These are phyloP conservation scores for Nitzschia sp. DNA, from an alignment of 108 stramenopile species.

Conservation along the genomic window DNA sequence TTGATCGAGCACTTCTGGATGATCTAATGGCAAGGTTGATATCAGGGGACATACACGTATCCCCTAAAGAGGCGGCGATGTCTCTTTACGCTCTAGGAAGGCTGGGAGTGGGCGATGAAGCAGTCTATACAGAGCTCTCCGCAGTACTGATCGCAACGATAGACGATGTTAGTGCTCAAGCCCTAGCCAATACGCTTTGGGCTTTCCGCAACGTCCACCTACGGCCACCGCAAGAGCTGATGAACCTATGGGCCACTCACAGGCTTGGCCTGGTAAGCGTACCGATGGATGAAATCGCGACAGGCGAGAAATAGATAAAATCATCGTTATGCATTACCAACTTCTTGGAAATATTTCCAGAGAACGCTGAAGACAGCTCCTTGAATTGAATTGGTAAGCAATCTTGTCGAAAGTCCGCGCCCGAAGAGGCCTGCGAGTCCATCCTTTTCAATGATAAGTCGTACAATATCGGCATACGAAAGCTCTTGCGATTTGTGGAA, in stretches of 20 bases:
- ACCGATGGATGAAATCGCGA: too few relatives aligned
- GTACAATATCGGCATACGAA: slow-evolving; percentile 66
- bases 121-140: slow-evolving; percentile 48
- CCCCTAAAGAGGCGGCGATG: slow-evolving; percentile 60
- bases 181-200: slow-evolving; percentile 72
- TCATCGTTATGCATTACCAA: slow-evolving; percentile 4
- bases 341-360: slow-evolving; percentile 80
- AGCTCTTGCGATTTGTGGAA: slow-evolving; percentile 41
- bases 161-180: slow-evolving; percentile 57
- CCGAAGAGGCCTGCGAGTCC: slow-evolving; percentile 74
- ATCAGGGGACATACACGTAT: slow-evolving; percentile 15
- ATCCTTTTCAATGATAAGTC: slow-evolving; percentile 71
- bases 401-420: slow-evolving; percentile 77
- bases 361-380: slow-evolving; percentile 82
- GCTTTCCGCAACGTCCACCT: slow-evolving; percentile 52
- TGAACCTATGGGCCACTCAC: slow-evolving; percentile 60
- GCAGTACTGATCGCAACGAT: slow-evolving; percentile 43
- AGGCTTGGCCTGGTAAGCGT: slow-evolving; percentile 39
- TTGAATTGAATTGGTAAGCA: slow-evolving; percentile 86
- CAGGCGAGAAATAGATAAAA: too few relatives aligned
- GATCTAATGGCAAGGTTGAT: slow-evolving; percentile 37
- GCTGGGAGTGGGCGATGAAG: slow-evolving; percentile 54
- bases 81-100: slow-evolving; percentile 60
- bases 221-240: slow-evolving; percentile 45
- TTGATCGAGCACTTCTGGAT: slow-evolving; percentile 31